Evolutionary conservation across 148 eudicot genomes (phyloP).

Genomic region (Simmondsia chinensis): DNA sequence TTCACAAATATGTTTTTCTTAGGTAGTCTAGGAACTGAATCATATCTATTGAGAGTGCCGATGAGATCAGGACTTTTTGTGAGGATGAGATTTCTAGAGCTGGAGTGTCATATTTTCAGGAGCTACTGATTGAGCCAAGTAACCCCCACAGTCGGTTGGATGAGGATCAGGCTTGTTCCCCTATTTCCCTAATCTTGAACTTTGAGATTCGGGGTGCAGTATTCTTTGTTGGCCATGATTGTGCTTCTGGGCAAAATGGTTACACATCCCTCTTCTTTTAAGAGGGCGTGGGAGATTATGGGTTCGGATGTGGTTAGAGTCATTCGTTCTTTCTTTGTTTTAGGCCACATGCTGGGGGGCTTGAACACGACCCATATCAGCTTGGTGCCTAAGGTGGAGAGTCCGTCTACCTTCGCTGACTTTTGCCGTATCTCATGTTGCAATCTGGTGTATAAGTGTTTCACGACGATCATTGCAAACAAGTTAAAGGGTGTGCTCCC

Average conservation of each 20-base stretch:
- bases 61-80: too few relatives aligned
- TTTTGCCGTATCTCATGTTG: neutral
- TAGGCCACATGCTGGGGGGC: neutral
- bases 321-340: neutral
- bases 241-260: neutral
- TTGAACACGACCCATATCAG: neutral
- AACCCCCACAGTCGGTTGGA: too few relatives aligned
- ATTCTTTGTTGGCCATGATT: neutral
- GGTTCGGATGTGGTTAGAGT: neutral
- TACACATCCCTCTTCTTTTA: neutral
- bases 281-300: neutral
- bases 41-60: too few relatives aligned
- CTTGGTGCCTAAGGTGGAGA: neutral
- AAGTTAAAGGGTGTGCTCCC: neutral
- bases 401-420: neutral
- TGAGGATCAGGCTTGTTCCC: too few relatives aligned
- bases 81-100: too few relatives aligned
- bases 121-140: too few relatives aligned
- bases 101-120: too few relatives aligned
- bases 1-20: too few relatives aligned
- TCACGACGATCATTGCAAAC: neutral
- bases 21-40: too few relatives aligned
- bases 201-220: neutral
- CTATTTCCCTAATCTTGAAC: neutral
- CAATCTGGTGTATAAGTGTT: neutral